phyloP scores from a whole-genome alignment of 108 stramenopile species.

The Skeletonema marinoi region DNA sequence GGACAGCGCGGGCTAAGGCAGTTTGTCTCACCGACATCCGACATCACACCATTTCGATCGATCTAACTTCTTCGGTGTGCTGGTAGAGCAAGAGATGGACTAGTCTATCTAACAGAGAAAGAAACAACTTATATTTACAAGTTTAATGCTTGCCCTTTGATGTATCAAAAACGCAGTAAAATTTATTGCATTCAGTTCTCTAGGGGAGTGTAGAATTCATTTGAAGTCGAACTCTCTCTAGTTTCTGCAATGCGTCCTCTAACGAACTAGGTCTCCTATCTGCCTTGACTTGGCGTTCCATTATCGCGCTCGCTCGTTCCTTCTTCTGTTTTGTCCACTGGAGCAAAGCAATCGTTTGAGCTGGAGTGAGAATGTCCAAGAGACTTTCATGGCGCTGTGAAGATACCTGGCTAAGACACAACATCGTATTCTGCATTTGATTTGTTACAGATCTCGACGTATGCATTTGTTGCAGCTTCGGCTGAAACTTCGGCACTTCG shows the following conservation, averaged over 20 bases:
- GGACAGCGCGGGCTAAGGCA: too few relatives aligned
- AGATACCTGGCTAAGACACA: slow-evolving; percentile 58
- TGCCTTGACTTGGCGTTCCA: slow-evolving; percentile 8
- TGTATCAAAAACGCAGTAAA: not conserved
- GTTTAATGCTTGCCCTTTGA: too few relatives aligned
- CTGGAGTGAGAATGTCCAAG: slow-evolving; percentile 64
- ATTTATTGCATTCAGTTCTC: not conserved
- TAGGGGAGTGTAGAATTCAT: not conserved
- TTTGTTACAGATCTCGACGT: slow-evolving; percentile 57
- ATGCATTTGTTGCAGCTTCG: slow-evolving; percentile 51
- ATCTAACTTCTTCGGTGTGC: too few relatives aligned
- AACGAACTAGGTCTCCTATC: slow-evolving; percentile 20
- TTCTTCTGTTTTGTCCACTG: slow-evolving; percentile 67
- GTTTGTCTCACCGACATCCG: too few relatives aligned
- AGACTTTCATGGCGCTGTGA: slow-evolving; percentile 56
- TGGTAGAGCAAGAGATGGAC: too few relatives aligned
- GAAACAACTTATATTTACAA: too few relatives aligned
- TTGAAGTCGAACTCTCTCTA: slow-evolving; percentile 30
- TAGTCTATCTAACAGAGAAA: too few relatives aligned
- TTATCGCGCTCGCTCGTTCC: slow-evolving; percentile 33
- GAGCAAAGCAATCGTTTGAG: slow-evolving; percentile 58
- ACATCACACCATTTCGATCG: too few relatives aligned
- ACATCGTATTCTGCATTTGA: slow-evolving; percentile 59
- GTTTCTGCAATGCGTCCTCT: slow-evolving; percentile 34
- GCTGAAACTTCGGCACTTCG: slow-evolving; percentile 33